phyloP scores from a whole-genome alignment of 495 filamentous ascomycete genomes.

The Talaromyces adpressus region DNA sequence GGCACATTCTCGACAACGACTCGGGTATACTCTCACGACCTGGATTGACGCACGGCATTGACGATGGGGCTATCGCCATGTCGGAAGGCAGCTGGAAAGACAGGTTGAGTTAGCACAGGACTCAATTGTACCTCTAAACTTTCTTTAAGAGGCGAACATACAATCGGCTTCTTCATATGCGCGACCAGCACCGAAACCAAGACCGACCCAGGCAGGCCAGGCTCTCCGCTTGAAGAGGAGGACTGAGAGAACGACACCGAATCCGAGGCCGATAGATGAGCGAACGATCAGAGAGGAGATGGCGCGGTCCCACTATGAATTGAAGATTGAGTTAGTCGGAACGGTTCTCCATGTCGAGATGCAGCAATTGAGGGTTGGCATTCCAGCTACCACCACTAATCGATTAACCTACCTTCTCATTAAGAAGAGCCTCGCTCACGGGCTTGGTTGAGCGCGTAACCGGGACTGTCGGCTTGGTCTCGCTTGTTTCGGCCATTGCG shows the following conservation, averaged over 20 bases:
- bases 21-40: slow-evolving; percentile 6
- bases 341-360: neutral
- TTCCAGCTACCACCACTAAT: neutral
- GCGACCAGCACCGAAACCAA: slow-evolving; percentile 90
- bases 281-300: slow-evolving; percentile 94
- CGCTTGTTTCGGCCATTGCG: slow-evolving; percentile 51
- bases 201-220: slow-evolving; percentile 88
- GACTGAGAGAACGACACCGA: slow-evolving; percentile 97
- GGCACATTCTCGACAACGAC: neutral
- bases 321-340: neutral
- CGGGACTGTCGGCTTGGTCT: slow-evolving; percentile 40
- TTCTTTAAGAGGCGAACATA: slow-evolving; percentile 20
- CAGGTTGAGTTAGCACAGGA: neutral
- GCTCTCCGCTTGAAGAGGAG: slow-evolving; percentile 95
- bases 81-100: slow-evolving; percentile 37
- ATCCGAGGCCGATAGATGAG: slow-evolving; percentile 85
- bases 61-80: slow-evolving; percentile 38
- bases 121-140: neutral
- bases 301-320: slow-evolving; percentile 89
- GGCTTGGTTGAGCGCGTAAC: slow-evolving; percentile 56
- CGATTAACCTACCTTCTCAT: slow-evolving; percentile 73
- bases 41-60: slow-evolving; percentile 35
- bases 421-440: slow-evolving; percentile 87
- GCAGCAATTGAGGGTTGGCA: neutral
- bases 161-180: slow-evolving; percentile 81